Conservation (phyloP, 1,284 basidiomycete genomes). For the Ceratobasidium sp. region DNA sequence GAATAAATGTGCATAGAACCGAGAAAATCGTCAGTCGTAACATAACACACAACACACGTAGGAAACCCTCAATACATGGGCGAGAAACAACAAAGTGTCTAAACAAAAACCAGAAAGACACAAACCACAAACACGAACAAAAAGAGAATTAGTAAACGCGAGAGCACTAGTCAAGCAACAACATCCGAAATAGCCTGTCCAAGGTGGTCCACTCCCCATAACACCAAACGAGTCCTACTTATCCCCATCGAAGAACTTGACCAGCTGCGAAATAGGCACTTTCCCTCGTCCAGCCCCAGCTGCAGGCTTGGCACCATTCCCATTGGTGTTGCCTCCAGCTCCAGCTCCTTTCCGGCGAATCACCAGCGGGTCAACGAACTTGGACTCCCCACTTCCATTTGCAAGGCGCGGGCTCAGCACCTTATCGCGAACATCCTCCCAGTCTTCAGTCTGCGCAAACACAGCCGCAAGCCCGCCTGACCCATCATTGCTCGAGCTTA, state of each 20-base stretch:
- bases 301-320: slow-evolving; percentile 31
- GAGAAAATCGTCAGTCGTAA: slow-evolving; percentile 7
- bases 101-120: not conserved
- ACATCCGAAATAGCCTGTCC: too few relatives aligned
- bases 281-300: slow-evolving; percentile 61
- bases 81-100: not conserved
- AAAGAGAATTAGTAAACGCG: not conserved
- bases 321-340: not conserved
- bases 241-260: slow-evolving; percentile 83
- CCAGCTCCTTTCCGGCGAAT: slow-evolving; percentile 66
- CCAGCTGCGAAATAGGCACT: slow-evolving; percentile 75
- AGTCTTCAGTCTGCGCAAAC: slow-evolving; percentile 41
- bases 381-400: slow-evolving; percentile 9
- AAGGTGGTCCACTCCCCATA: not conserved
- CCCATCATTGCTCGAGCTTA: slow-evolving; percentile 37
- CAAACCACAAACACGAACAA: slow-evolving; percentile 20
- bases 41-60: slow-evolving; percentile 6
- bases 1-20: not conserved
- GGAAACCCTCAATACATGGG: not conserved
- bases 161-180: too few relatives aligned
- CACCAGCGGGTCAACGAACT: slow-evolving; percentile 77
- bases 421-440: slow-evolving; percentile 40
- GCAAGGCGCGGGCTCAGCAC: slow-evolving; percentile 31
- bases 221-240: slow-evolving; percentile 52
- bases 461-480: slow-evolving; percentile 23